These are phyloP conservation scores for Candida germanica DNA, from an alignment of 805 yeast genomes.

Conservation along the genomic window DNA sequence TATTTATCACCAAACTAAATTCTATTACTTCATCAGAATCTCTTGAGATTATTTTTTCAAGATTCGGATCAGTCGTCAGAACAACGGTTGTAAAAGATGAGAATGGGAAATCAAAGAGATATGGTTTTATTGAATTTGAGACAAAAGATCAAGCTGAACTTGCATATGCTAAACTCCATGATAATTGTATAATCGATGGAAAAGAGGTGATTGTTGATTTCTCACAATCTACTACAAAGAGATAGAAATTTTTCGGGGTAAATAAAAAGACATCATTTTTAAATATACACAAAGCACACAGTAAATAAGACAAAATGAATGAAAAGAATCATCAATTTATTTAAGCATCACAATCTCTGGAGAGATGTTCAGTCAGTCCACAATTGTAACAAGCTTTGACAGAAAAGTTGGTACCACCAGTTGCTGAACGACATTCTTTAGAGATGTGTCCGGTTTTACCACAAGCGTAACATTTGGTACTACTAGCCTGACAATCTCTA, in stretches of 20 bases:
- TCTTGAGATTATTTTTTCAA: slow-evolving; percentile 50
- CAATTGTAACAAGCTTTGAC: slow-evolving; percentile 70
- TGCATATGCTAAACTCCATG: slow-evolving; percentile 64
- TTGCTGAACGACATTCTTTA: slow-evolving; percentile 64
- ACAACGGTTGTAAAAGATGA: slow-evolving; percentile 52
- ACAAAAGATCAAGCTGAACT: slow-evolving; percentile 48
- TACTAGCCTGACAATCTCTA: slow-evolving; percentile 76
- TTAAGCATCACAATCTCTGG: slow-evolving; percentile 60
- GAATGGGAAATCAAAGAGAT: slow-evolving; percentile 51
- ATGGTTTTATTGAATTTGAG: slow-evolving; percentile 62
- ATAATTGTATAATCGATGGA: slow-evolving; percentile 58
- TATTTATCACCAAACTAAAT: slow-evolving; percentile 63
- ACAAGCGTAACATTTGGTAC: slow-evolving; percentile 85
- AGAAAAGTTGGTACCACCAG: slow-evolving; percentile 44
- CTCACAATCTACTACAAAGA: slow-evolving; percentile 42
- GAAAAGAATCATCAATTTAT: background rate
- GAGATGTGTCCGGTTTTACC: slow-evolving; percentile 89
- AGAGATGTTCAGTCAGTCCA: slow-evolving; percentile 81
- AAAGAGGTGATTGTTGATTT: slow-evolving; percentile 64
- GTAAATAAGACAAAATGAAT: too few relatives aligned
- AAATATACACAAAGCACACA: background rate
- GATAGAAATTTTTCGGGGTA: too few relatives aligned
- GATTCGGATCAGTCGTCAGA: slow-evolving; percentile 54
- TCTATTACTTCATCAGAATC: slow-evolving; percentile 61
- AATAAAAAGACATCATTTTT: background rate